Conservation (phyloP, 2,329 filamentous ascomycete species). For the Paecilomyces niveus region DNA sequence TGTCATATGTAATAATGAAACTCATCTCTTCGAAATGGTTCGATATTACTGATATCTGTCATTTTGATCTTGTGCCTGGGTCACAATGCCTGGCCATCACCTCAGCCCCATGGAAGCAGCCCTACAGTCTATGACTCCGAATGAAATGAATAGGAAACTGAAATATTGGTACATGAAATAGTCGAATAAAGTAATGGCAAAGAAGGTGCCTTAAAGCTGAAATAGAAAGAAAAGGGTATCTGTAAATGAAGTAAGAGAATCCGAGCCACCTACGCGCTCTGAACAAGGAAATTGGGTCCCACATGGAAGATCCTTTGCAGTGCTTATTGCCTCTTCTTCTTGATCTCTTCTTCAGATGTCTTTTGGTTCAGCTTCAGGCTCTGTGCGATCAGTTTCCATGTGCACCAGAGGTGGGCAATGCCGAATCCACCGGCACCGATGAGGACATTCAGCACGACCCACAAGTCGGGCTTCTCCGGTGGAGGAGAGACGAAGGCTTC, state of each 20-base stretch:
- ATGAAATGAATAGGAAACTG: neutral
- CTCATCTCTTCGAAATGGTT: constrained; percentile 1
- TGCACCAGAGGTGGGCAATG: constrained; percentile 86
- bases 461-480: constrained; percentile 76
- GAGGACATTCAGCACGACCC: constrained; percentile 86
- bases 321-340: constrained; percentile 28
- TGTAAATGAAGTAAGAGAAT: neutral
- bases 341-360: constrained; percentile 16
- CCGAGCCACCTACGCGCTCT: neutral
- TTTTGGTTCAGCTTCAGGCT: constrained; percentile 19
- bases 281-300: constrained; percentile 4
- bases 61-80: neutral
- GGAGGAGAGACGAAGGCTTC: constrained; percentile 66
- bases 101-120: neutral
- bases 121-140: too few species aligned
- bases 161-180: neutral
- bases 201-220: neutral
- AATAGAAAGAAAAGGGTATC: constrained; percentile 1
- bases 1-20: neutral
- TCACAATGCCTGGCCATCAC: neutral
- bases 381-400: constrained; percentile 52
- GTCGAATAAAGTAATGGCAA: neutral
- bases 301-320: constrained; percentile 1
- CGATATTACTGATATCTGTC: neutral
- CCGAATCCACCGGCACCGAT: constrained; percentile 79